phyloP scores from a whole-genome alignment of 257 asterid species.

The Primulina eburnea region DNA sequence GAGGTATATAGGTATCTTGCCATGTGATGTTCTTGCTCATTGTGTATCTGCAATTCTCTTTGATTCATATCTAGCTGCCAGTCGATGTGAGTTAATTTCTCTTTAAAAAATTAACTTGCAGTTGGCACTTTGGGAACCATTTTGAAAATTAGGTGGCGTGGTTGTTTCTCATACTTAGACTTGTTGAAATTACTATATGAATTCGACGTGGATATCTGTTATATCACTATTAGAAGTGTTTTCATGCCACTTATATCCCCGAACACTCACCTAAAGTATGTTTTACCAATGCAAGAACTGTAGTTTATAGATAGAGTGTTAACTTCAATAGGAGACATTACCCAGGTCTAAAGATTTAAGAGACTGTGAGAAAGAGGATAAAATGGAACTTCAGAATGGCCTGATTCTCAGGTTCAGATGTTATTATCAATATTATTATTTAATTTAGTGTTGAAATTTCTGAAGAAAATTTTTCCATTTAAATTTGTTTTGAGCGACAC shows the following conservation, averaged over 20 bases:
- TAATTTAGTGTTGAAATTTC: neutral
- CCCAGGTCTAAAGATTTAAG: neutral
- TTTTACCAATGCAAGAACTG: neutral
- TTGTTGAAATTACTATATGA: neutral
- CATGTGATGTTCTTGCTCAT: neutral
- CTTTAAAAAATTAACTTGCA: neutral
- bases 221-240: neutral
- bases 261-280: neutral
- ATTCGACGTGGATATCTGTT: neutral
- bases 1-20: slow-evolving; percentile 50
- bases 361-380: neutral
- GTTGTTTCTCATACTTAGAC: neutral
- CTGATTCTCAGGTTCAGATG: neutral
- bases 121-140: neutral
- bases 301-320: neutral
- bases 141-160: neutral
- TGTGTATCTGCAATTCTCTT: neutral
- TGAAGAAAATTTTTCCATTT: neutral
- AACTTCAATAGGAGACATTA: neutral
- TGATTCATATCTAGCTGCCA: neutral
- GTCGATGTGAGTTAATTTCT: neutral
- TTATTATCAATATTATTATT: too few relatives aligned
- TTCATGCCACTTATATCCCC: too few relatives aligned
- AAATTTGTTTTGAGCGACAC: neutral
- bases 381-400: neutral